Percentiles rank a stretch among this genome's conserved stretches.
Conservation (phyloP, 176 grass and related monocot species). For the Raddia distichophylla region DNA sequence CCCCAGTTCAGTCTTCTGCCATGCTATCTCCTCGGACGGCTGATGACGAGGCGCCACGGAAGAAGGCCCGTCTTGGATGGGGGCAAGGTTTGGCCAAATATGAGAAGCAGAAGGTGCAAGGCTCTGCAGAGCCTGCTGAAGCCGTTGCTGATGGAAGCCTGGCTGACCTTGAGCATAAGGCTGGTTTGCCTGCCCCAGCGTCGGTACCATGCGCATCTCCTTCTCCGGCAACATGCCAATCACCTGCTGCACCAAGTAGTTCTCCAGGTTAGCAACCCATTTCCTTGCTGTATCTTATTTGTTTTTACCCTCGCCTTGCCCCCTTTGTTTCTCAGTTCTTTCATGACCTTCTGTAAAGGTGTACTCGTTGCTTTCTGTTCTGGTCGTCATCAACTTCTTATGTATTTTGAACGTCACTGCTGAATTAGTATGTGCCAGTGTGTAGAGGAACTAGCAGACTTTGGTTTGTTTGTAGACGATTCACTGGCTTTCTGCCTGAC, state of each 20-base stretch:
- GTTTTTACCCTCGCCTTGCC: background rate
- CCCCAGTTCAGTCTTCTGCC: constrained; percentile 1
- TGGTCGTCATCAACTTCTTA: background rate
- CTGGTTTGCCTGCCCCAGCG: background rate
- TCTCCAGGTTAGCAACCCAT: constrained; percentile 37
- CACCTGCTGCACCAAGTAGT: constrained; percentile 25
- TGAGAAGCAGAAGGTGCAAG: constrained; percentile 88
- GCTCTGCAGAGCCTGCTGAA: constrained; percentile 40
- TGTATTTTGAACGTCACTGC: background rate
- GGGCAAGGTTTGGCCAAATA: constrained; percentile 96
- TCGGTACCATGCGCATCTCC: background rate
- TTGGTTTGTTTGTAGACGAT: background rate
- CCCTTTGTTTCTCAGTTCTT: background rate
- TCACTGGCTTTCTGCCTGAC: background rate
- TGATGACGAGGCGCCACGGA: constrained; percentile 64
- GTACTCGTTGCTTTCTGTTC: background rate
- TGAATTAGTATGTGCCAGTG: background rate
- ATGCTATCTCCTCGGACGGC: constrained; percentile 30
- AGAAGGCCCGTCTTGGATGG: constrained; percentile 94
- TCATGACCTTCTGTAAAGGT: background rate
- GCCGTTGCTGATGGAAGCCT: constrained; percentile 35
- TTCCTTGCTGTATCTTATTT: constrained; percentile 27
- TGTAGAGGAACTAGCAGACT: background rate
- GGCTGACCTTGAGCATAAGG: constrained; percentile 31
- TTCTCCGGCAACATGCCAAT: constrained; percentile 16